A percentile compares a stretch with the other conserved stretches of the same genome.
Evolutionary conservation across 345 rosid genomes (phyloP).

Genomic region (Aurinia saxatilis): DNA sequence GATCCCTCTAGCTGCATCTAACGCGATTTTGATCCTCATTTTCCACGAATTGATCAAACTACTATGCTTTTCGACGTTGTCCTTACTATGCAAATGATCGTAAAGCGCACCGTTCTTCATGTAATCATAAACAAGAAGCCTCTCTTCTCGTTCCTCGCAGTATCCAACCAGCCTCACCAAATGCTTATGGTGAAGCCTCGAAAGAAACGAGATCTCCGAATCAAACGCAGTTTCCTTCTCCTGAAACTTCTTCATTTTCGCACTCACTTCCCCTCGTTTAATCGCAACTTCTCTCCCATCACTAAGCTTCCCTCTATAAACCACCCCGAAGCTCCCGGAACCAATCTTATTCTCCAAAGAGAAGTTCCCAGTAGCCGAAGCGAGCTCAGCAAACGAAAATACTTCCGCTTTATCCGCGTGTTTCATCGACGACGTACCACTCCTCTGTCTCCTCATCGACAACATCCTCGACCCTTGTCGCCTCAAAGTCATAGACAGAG

Average conservation of each 20-base stretch:
- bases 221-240: constrained; percentile 93
- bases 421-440: constrained; percentile 79
- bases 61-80: constrained; percentile 52
- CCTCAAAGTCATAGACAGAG: constrained; percentile 58
- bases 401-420: constrained; percentile 77
- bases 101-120: constrained; percentile 86
- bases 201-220: constrained; percentile 73
- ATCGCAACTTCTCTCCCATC: constrained; percentile 89
- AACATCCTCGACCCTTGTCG: constrained; percentile 66
- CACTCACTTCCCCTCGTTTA: constrained; percentile 72
- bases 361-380: constrained; percentile 66
- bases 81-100: constrained; percentile 64
- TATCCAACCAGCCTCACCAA: constrained; percentile 82
- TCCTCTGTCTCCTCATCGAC: constrained; percentile 78
- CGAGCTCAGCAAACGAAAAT: constrained; percentile 59
- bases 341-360: constrained; percentile 77
- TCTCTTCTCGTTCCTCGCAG: constrained; percentile 76
- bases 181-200: constrained; percentile 87
- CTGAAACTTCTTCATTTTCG: constrained; percentile 60
- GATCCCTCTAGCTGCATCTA: constrained; percentile 84
- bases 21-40: constrained; percentile 67
- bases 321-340: constrained; percentile 83
- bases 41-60: constrained; percentile 80
- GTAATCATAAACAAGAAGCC: constrained; percentile 79
- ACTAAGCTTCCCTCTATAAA: constrained; percentile 58